Percentiles rank a stretch among this genome's conserved stretches.
Conservation (phyloP, 2,329 filamentous ascomycete species). For the Clarireedia monteithiana region DNA sequence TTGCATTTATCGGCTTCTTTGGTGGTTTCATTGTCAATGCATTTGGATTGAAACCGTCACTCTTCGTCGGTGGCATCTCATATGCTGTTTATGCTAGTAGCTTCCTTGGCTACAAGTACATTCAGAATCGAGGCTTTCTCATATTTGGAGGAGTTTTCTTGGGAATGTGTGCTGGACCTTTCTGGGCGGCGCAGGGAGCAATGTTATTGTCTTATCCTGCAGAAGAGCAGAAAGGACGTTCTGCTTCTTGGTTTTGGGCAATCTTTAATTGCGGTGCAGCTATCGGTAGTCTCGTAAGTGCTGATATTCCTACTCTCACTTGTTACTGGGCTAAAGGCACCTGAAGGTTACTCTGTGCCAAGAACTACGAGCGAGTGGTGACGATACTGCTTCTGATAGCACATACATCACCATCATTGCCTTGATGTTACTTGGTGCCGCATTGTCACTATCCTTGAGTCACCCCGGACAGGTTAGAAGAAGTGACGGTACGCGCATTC, state of each 20-base stretch:
- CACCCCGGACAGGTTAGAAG: slow-evolving; percentile 66
- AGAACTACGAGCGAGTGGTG: slow-evolving; percentile 53
- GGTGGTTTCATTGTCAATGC: slow-evolving; percentile 69
- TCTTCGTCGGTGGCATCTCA: slow-evolving; percentile 63
- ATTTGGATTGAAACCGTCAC: slow-evolving; percentile 57
- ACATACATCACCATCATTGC: slow-evolving; percentile 12
- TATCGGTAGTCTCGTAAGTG: slow-evolving; percentile 11
- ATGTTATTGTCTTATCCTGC: slow-evolving; percentile 83
- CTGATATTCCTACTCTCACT: not conserved
- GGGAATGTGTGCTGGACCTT: slow-evolving; percentile 65
- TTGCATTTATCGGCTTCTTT: slow-evolving; percentile 53
- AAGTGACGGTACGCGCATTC: slow-evolving; percentile 64
- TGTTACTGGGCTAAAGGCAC: not conserved
- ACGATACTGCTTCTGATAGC: slow-evolving; percentile 13
- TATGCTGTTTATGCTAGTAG: slow-evolving; percentile 66
- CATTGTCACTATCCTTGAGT: slow-evolving; percentile 59
- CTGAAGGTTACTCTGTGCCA: slow-evolving; percentile 53
- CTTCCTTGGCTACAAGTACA: slow-evolving; percentile 62
- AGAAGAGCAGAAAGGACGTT: slow-evolving; percentile 72
- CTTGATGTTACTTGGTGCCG: slow-evolving; percentile 37
- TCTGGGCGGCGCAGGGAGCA: slow-evolving; percentile 75
- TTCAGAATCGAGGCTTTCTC: slow-evolving; percentile 49
- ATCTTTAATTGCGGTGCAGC: slow-evolving; percentile 12
- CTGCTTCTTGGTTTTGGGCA: slow-evolving; percentile 43
- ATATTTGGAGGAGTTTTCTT: slow-evolving; percentile 67